phyloP scores from a whole-genome alignment of 1,284 basidiomycete species.

The Stygiomarasmius scandens region DNA sequence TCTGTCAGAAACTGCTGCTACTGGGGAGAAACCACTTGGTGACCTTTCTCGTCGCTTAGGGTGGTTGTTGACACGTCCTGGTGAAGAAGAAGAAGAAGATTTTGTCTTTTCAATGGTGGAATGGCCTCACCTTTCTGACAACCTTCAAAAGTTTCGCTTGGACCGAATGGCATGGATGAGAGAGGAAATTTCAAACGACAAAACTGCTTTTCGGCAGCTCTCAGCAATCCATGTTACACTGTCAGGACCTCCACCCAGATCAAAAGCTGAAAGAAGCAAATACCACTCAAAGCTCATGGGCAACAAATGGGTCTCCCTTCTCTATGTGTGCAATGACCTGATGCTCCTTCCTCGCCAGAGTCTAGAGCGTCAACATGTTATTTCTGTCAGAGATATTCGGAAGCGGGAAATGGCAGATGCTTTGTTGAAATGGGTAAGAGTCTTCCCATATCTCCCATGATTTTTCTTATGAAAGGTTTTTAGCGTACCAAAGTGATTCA shows the following conservation, averaged over 20 bases:
- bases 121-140: not conserved
- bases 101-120: not conserved
- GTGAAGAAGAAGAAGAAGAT: not conserved
- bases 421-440: slow-evolving; percentile 9
- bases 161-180: not conserved
- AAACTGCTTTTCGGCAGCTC: not conserved
- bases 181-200: not conserved
- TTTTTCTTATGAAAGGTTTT: not conserved
- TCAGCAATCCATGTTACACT: not conserved
- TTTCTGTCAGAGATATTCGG: not conserved
- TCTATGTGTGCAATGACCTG: slow-evolving; percentile 6
- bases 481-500: slow-evolving; percentile 1
- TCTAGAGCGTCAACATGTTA: not conserved
- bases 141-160: not conserved
- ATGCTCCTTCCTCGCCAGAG: not conserved
- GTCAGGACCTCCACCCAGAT: not conserved
- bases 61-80: not conserved
- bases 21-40: not conserved
- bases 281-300: not conserved
- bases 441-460: not conserved
- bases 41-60: not conserved
- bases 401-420: slow-evolving; percentile 4
- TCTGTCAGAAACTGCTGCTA: not conserved
- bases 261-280: not conserved
- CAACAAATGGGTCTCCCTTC: slow-evolving; percentile 1